A percentile compares a stretch with the other conserved stretches of the same genome.
Evolutionary conservation across 768 basidiomycete species (phyloP).

Genomic region (Clavulina sp.): DNA sequence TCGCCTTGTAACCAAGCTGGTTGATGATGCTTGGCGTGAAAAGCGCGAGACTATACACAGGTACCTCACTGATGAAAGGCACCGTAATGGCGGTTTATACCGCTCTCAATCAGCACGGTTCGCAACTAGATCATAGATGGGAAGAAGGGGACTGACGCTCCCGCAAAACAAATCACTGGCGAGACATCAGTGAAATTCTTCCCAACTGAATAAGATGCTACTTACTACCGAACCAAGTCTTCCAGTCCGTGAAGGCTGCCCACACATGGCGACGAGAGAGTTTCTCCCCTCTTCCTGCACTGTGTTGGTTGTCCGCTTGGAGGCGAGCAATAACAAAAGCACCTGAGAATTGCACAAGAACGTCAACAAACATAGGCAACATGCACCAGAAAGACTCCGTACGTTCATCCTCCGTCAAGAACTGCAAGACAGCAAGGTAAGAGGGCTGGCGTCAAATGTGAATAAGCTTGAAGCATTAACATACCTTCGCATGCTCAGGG

Average conservation of each 20-base stretch:
- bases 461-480: no score
- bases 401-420: no score
- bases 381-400: no score
- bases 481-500: slow-evolving; percentile 27
- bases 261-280: no score
- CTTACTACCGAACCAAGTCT: slow-evolving; percentile 46
- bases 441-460: no score
- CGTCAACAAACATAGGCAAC: slow-evolving; percentile 50
- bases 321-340: slow-evolving; percentile 45
- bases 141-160: slow-evolving; percentile 7
- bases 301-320: slow-evolving; percentile 45
- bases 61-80: no score
- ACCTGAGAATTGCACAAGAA: slow-evolving; percentile 48
- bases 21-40: neutral
- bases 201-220: neutral
- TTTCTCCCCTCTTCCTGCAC: slow-evolving; percentile 41
- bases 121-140: no score
- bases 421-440: no score
- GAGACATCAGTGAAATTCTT: neutral
- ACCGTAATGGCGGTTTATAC: no score
- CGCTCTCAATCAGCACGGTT: no score
- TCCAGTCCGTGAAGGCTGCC: slow-evolving; percentile 50
- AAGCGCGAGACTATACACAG: neutral
- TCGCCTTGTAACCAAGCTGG: neutral
- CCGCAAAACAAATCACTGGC: neutral